Evolutionary conservation across 345 rosid genomes (phyloP).

Genomic region (Bretschneidera sinensis): DNA sequence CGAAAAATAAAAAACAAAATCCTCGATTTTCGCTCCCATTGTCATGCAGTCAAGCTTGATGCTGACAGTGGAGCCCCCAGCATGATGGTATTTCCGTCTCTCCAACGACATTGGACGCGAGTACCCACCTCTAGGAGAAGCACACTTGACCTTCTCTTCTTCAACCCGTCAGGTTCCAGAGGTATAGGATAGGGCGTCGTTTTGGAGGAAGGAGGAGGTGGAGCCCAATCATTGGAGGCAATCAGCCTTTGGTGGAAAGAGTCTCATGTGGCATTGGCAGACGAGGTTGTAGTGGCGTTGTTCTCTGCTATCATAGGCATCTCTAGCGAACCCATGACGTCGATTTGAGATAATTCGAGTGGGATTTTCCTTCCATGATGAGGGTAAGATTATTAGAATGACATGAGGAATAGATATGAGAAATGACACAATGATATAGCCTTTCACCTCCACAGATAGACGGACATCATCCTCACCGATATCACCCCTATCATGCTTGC

Average conservation of each 20-base stretch:
- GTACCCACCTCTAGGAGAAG: constrained; percentile 94
- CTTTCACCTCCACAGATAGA: too few species aligned
- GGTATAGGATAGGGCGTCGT: constrained; percentile 15
- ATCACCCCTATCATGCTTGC: too few species aligned
- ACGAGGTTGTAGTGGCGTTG: constrained; percentile 30
- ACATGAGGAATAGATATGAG: too few species aligned
- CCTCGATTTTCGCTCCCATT: too few species aligned
- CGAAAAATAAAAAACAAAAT: too few species aligned
- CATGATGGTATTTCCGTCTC: constrained; percentile 96
- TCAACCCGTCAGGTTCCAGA: constrained; percentile 47
- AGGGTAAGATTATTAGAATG: too few species aligned
- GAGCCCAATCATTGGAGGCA: constrained; percentile 19
- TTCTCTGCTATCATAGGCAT: constrained; percentile 38
- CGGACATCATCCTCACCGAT: too few species aligned
- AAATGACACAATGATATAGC: too few species aligned
- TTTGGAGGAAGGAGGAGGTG: constrained; percentile 2
- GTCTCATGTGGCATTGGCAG: constrained; percentile 21
- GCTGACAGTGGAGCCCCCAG: too few species aligned
- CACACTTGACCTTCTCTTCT: constrained; percentile 55
- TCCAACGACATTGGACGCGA: constrained; percentile 94
- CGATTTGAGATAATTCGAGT: constrained; percentile 11
- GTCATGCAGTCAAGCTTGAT: too few species aligned
- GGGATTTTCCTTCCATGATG: constrained; percentile 10
- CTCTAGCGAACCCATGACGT: constrained; percentile 73
- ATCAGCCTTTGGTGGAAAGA: constrained; percentile 33